phyloP scores from a whole-genome alignment of 2,329 filamentous ascomycete species.

The Dothistroma pini region DNA sequence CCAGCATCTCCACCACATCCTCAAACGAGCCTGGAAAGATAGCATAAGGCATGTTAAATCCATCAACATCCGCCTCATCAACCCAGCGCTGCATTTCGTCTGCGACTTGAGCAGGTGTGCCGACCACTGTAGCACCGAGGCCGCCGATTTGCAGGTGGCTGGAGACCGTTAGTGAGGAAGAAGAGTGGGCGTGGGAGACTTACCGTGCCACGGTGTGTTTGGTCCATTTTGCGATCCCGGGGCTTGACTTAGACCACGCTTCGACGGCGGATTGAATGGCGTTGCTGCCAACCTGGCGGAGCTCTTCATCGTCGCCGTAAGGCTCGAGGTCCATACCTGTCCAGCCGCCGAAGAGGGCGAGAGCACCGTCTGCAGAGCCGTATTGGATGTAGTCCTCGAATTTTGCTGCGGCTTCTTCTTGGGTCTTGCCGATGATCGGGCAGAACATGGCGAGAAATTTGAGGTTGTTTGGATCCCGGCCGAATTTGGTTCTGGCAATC shows the following conservation, averaged over 20 bases:
- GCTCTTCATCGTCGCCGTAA: conserved; percentile 59
- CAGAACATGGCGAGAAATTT: conserved; percentile 66
- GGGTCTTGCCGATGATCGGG: conserved; percentile 60
- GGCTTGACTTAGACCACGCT: conserved; percentile 53
- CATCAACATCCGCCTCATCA: conserved; percentile 64
- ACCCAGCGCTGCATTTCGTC: conserved; percentile 65
- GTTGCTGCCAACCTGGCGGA: conserved; percentile 56
- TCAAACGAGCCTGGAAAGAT: conserved; percentile 13
- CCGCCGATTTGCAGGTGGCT: conserved; percentile 61
- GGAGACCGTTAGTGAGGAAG: background rate
- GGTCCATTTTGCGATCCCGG: conserved; percentile 61
- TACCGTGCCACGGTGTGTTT: conserved; percentile 61
- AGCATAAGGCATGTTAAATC: conserved; percentile 58
- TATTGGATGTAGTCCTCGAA: conserved; percentile 58
- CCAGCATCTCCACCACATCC: conserved; percentile 56
- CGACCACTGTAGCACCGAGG: conserved; percentile 61
- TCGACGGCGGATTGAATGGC: conserved; percentile 54
- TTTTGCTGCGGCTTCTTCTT: conserved; percentile 62
- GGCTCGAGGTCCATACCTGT: conserved; percentile 60
- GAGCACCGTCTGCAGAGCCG: conserved; percentile 60
- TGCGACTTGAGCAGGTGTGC: conserved; percentile 60
- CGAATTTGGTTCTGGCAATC: conserved; percentile 49
- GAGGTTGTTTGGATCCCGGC: conserved; percentile 57
- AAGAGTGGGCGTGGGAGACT: background rate
- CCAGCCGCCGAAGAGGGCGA: conserved; percentile 69